Conservation (phyloP, 2,329 filamentous ascomycete species). For the Bipolaris oryzae region DNA sequence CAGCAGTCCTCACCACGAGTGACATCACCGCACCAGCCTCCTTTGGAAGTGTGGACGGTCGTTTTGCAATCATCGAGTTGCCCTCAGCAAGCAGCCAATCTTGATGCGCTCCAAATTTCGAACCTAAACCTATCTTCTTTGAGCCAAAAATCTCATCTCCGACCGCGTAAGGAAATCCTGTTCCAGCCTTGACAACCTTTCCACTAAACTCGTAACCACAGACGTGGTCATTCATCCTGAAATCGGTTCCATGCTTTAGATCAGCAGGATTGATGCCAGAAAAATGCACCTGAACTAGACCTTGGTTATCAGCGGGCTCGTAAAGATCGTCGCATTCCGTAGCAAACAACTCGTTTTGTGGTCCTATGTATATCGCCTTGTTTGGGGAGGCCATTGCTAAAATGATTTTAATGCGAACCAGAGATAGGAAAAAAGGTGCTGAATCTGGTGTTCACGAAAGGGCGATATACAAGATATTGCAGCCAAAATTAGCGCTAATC, state of each 20-base stretch:
- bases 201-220: neutral
- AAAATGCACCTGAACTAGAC: neutral
- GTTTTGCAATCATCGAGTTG: neutral
- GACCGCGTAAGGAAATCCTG: neutral
- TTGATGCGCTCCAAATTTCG: neutral
- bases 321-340: neutral
- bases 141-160: neutral
- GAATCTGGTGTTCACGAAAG: neutral
- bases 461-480: neutral
- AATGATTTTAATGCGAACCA: neutral
- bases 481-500: neutral
- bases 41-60: neutral
- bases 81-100: neutral
- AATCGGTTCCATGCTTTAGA: neutral
- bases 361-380: neutral
- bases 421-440: neutral
- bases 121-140: neutral
- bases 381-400: neutral
- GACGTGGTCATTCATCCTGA: neutral
- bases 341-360: neutral
- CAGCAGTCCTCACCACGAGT: neutral
- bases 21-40: neutral
- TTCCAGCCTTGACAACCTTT: neutral
- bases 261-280: neutral
- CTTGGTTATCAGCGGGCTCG: neutral